Conservation (phyloP, 1,284 basidiomycete genomes). For the Rhodotorula sp. region DNA sequence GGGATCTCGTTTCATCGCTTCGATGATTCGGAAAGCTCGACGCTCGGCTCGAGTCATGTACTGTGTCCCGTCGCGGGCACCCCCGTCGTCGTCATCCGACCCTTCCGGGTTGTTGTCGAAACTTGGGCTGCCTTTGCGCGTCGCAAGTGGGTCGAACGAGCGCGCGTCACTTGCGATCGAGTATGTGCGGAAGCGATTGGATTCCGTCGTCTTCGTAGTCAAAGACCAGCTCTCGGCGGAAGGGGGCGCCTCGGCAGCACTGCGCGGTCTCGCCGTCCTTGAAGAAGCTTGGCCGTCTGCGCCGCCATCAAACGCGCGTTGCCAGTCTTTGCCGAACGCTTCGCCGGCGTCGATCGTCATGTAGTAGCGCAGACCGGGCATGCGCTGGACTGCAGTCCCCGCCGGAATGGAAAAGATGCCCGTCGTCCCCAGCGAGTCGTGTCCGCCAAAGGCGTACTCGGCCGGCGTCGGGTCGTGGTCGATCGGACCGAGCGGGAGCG, state of each 20-base stretch:
- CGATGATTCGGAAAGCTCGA: conserved; percentile 32
- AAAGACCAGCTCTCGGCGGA: not conserved
- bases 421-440: conserved; percentile 12
- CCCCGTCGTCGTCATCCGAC: conserved; percentile 19
- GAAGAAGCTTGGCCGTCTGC: not conserved
- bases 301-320: not conserved
- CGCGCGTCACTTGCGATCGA: not conserved
- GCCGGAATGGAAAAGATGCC: conserved; percentile 35
- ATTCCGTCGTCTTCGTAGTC: too few species aligned
- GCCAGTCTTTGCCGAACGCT: conserved; percentile 11
- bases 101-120: not conserved
- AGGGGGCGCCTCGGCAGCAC: not conserved
- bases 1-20: conserved; percentile 35
- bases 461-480: conserved; percentile 14
- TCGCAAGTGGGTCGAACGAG: not conserved
- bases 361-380: conserved; percentile 35
- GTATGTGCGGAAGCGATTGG: too few species aligned
- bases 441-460: conserved; percentile 37
- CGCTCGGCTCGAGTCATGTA: conserved; percentile 24
- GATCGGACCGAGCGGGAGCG: conserved; percentile 23
- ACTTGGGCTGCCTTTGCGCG: too few species aligned
- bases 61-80: conserved; percentile 23
- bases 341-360: conserved; percentile 18
- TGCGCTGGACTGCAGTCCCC: conserved; percentile 21
- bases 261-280: not conserved